phyloP scores from a whole-genome alignment of 2,329 filamentous ascomycete species.

The Fusarium verrucosum region DNA sequence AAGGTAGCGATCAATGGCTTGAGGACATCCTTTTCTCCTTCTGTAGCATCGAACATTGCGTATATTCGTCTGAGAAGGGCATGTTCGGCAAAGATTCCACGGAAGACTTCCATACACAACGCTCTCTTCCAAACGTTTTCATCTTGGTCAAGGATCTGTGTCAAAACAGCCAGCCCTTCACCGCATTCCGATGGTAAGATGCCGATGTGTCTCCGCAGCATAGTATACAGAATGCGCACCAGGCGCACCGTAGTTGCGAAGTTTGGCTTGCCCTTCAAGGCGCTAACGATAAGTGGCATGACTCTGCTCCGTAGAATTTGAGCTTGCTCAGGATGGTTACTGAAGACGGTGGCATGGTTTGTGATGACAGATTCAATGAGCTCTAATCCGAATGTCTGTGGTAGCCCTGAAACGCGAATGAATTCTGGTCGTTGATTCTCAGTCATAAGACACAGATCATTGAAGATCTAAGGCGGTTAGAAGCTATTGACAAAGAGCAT shows the following conservation, averaged over 20 bases:
- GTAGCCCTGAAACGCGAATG: slow-evolving; percentile 79
- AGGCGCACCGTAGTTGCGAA: slow-evolving; percentile 87
- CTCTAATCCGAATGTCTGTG: slow-evolving; percentile 86
- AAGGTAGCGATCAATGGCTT: slow-evolving; percentile 86
- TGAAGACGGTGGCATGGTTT: slow-evolving; percentile 84
- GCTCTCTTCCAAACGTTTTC: slow-evolving; percentile 85
- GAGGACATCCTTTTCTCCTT: slow-evolving; percentile 78
- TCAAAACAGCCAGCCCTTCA: slow-evolving; percentile 81
- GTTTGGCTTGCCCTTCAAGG: slow-evolving; percentile 78
- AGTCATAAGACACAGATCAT: slow-evolving; percentile 87
- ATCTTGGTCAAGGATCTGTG: slow-evolving; percentile 88
- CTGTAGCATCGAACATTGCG: slow-evolving; percentile 76
- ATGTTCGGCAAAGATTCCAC: slow-evolving; percentile 84
- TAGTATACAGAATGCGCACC: slow-evolving; percentile 81
- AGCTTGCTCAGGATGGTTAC: slow-evolving; percentile 80
- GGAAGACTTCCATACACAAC: slow-evolving; percentile 90
- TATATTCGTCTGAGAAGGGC: slow-evolving; percentile 82
- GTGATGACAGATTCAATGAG: slow-evolving; percentile 90
- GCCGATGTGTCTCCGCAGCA: slow-evolving; percentile 80
- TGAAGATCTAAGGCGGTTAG: slow-evolving; percentile 71
- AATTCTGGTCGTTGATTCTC: slow-evolving; percentile 86
- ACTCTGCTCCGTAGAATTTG: slow-evolving; percentile 79
- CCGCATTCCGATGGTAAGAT: slow-evolving; percentile 82
- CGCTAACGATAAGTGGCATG: slow-evolving; percentile 83
- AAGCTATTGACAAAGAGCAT: no score